These are phyloP conservation scores for Moesziomyces sp. DNA, from an alignment of 1,284 basidiomycete genomes.

Conservation along the genomic window DNA sequence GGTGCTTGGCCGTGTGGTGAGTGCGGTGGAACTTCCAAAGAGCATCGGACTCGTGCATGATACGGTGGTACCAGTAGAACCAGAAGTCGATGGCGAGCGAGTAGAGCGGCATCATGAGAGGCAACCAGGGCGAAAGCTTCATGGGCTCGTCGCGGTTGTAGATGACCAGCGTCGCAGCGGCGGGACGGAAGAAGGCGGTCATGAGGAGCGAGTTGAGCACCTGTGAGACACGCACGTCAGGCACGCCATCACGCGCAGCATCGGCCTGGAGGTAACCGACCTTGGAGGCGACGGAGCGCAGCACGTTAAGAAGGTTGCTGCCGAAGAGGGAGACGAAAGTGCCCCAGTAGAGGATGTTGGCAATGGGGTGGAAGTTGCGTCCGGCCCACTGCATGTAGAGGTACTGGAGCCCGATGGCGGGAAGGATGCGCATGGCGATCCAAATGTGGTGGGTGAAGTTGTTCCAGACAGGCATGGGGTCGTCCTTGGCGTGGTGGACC, in stretches of 20 bases:
- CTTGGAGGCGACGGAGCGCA: constrained; percentile 22
- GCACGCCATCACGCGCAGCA: constrained; percentile 46
- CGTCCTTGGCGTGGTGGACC: constrained; percentile 29
- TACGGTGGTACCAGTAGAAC: constrained; percentile 63
- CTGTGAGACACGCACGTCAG: constrained; percentile 32
- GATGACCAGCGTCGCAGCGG: constrained; percentile 40
- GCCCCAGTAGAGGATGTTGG: constrained; percentile 42
- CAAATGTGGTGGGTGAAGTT: constrained; percentile 48
- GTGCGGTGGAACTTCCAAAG: constrained; percentile 54
- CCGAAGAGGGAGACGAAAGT: constrained; percentile 43
- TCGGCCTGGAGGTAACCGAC: constrained; percentile 58
- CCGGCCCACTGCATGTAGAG: constrained; percentile 45
- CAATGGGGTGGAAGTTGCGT: constrained; percentile 45
- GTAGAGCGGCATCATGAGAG: constrained; percentile 51
- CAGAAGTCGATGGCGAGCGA: constrained; percentile 54
- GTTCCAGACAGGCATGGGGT: constrained; percentile 46
- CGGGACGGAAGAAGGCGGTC: constrained; percentile 48
- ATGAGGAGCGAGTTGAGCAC: constrained; percentile 43
- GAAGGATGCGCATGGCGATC: constrained; percentile 40
- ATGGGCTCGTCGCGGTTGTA: constrained; percentile 50
- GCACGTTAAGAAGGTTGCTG: constrained; percentile 23
- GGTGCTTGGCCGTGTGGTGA: constrained; percentile 60
- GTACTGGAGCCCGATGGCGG: constrained; percentile 51
- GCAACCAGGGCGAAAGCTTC: constrained; percentile 41
- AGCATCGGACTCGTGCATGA: constrained; percentile 56